Conservation (phyloP, 345 rosid species). For the Salix viminalis region DNA sequence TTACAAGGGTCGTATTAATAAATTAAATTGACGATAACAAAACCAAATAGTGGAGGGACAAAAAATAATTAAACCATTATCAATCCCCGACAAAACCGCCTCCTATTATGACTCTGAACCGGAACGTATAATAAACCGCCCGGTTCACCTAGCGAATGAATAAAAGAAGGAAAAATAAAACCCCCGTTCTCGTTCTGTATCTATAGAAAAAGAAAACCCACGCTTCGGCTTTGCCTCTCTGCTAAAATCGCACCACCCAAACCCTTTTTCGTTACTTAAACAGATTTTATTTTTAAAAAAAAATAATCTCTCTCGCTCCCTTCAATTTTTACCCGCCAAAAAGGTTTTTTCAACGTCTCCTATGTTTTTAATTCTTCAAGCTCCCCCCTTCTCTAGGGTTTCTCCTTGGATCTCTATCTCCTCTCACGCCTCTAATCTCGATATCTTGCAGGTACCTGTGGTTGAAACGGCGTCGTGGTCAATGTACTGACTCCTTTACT, state of each 20-base stretch:
- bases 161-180: no score
- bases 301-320: slow-evolving; percentile 8
- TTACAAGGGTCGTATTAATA: no score
- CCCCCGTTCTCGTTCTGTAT: no score
- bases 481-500: not conserved
- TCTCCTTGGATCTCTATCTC: not conserved
- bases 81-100: no score
- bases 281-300: not conserved
- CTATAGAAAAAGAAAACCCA: no score
- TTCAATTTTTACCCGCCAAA: slow-evolving; percentile 44
- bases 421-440: not conserved
- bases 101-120: not conserved
- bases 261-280: not conserved
- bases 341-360: slow-evolving; percentile 18
- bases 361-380: slow-evolving; percentile 10
- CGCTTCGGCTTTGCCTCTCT: slow-evolving; percentile 3
- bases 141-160: not conserved
- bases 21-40: no score
- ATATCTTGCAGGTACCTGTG: slow-evolving; percentile 7
- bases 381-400: slow-evolving; percentile 4
- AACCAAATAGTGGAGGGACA: no score
- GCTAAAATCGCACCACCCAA: slow-evolving; percentile 3
- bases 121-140: not conserved
- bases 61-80: no score
- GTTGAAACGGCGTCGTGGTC: not conserved